Evolutionary conservation across 163 green algal genomes (phyloP).

Genomic region (Scenedesmus sp.): DNA sequence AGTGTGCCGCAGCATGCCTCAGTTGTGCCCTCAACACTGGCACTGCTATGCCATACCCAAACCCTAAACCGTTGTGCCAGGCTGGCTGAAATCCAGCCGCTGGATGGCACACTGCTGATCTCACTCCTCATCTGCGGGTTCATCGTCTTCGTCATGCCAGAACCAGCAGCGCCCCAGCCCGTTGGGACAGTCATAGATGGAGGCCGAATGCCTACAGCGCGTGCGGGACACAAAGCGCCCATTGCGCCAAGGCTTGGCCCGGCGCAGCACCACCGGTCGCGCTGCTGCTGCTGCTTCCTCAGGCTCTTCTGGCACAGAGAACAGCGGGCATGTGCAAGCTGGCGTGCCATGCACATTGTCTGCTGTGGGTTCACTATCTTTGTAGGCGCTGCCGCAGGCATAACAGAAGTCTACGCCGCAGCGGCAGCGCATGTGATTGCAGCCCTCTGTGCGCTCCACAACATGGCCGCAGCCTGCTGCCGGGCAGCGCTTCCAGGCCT

Average conservation of each 20-base stretch:
- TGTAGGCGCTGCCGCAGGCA: constrained; percentile 57
- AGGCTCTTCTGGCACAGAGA: constrained; percentile 51
- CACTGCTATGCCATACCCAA: too few relatives aligned
- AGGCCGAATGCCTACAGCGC: constrained; percentile 37
- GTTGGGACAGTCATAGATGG: constrained; percentile 31
- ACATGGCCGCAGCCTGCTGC: constrained; percentile 47
- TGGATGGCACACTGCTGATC: too few relatives aligned
- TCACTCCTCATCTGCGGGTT: neutral
- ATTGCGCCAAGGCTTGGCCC: neutral
- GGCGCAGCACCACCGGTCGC: neutral
- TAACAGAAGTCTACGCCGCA: constrained; percentile 66
- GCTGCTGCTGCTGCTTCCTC: neutral
- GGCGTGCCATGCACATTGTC: constrained; percentile 64
- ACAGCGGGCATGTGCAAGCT: constrained; percentile 52
- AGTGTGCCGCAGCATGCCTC: too few relatives aligned
- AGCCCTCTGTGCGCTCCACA: constrained; percentile 67
- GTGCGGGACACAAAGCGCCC: constrained; percentile 34
- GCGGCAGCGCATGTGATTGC: constrained; percentile 66
- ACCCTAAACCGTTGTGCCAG: too few relatives aligned
- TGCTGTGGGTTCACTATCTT: constrained; percentile 10
- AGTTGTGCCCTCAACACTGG: too few relatives aligned
- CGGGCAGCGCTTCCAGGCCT: constrained; percentile 64
- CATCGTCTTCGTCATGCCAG: constrained; percentile 9
- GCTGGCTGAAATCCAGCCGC: too few relatives aligned
- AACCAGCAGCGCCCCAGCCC: constrained; percentile 29